Evolutionary conservation across 2,329 filamentous ascomycete genomes (phyloP), one percentile per base, ranked within the genome.

Genomic region (Neoscytalidium dimidiatum): DNA sequence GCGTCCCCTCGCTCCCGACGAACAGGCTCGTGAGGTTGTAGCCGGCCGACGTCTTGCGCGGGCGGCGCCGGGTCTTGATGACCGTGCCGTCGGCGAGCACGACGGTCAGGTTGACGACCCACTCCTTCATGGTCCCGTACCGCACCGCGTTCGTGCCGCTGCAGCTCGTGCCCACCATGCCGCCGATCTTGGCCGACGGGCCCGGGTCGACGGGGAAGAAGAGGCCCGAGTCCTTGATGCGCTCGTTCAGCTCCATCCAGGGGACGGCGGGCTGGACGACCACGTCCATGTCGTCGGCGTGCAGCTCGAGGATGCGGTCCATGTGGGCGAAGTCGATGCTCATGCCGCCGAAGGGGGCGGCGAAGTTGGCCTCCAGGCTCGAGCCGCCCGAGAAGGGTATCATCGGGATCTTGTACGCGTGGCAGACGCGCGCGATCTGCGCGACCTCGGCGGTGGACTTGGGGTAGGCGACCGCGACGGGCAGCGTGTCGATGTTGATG

Each of bases 181-280:
- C 91, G 57, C 91, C 91, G 70, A 94, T 92, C 79, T 90, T 91
- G 17, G 91, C 90, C 23, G 78, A 80, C 41, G 89, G 89, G 75
- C 91, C 91, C 13, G 94, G 94, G 72, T 97, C 94, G 13, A 96
- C 89, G 0, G 94, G 94, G 74, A 97, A 96, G 80, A 97, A 97
- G 1, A 97, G 85, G 0, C 92, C 92, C 3, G 86, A 89, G 43
- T 86, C 83, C 77, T 90, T 86, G 72, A 91, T 88, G 56, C 88
- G 83, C 68, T 90, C 87, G 71, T 97, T 97, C 65, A 97, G 80
- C 61, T 91, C 88, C 85, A 96, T 93, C 93, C 93, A 97, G n/a
- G 90, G 90, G 9, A 97, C 89, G 6, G 91, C 91, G 3, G 94
- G 94, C 75, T 97, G 94, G 3, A 97, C 92, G 4, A 96, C 91